Percentiles rank a stretch among this genome's conserved stretches.
Evolutionary conservation across 768 basidiomycete genomes (phyloP).

Genomic region (Collybia sp.): DNA sequence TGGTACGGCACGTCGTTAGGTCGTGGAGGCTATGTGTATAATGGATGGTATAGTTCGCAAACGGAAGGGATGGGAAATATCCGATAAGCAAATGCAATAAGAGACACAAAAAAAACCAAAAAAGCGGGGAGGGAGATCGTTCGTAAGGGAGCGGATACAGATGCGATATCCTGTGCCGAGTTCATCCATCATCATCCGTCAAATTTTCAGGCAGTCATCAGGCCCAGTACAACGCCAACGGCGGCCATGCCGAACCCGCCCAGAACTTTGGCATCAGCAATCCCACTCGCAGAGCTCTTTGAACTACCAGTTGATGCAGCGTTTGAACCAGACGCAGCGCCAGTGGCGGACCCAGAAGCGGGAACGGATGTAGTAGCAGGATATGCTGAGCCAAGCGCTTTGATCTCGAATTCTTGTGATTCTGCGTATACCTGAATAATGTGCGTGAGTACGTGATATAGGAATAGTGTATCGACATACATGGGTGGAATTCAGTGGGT

Average conservation of each 20-base stretch:
- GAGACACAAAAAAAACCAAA: too few species aligned
- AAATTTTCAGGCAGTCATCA: constrained; percentile 4
- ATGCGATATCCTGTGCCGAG: too few species aligned
- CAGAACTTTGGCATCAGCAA: constrained; percentile 5
- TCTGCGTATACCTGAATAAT: constrained; percentile 46
- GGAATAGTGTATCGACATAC: constrained; percentile 32
- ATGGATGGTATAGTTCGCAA: too few species aligned
- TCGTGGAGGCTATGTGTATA: too few species aligned
- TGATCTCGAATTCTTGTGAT: constrained; percentile 57
- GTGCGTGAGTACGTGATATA: background rate
- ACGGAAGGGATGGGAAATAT: too few species aligned
- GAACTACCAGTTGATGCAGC: background rate
- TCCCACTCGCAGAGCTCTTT: background rate
- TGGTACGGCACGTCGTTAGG: too few species aligned
- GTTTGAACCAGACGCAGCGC: background rate
- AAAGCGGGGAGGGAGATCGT: too few species aligned
- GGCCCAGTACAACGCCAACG: constrained; percentile 8
- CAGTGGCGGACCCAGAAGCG: background rate
- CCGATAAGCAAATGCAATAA: too few species aligned
- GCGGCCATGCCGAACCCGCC: constrained; percentile 6
- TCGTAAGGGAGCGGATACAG: too few species aligned
- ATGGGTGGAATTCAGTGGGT: constrained; percentile 43
- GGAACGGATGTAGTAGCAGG: constrained; percentile 20
- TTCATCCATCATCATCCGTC: too few species aligned
- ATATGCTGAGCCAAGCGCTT: constrained; percentile 48